These are phyloP conservation scores for Saccharum officinarum DNA, from an alignment of 176 grass and related monocot genomes.

Conservation along the genomic window DNA sequence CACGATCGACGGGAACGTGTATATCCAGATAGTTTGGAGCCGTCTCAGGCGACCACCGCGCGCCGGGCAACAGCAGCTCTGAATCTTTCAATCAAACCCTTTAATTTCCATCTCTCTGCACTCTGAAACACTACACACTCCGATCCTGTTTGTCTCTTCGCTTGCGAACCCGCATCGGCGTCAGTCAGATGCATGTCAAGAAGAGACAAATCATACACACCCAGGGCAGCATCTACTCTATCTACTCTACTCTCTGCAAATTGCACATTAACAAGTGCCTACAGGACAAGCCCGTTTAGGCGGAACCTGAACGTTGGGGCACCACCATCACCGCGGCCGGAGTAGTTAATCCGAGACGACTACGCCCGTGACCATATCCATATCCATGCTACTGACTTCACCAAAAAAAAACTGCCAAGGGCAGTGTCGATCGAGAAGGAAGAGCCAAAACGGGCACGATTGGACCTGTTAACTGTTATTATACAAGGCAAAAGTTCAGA, in stretches of 20 bases:
- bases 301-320: neutral
- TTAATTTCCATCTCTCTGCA: too few relatives aligned
- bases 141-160: neutral
- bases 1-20: neutral
- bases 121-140: neutral
- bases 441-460: conserved; percentile 22
- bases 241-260: neutral
- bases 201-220: neutral
- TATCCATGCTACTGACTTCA: neutral
- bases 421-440: neutral
- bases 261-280: conserved; percentile 5
- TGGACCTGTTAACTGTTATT: neutral
- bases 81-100: neutral
- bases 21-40: neutral
- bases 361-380: neutral
- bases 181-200: neutral
- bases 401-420: too few relatives aligned
- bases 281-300: neutral
- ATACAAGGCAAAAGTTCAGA: neutral
- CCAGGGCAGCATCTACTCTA: neutral
- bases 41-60: neutral
- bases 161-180: neutral
- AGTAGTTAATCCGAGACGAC: neutral
- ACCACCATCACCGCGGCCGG: neutral
- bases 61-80: neutral